A percentile compares a stretch with the other conserved stretches of the same genome.
phyloP scores from a whole-genome alignment of 139 green algal species.

The Mychonastes homosphaera region DNA sequence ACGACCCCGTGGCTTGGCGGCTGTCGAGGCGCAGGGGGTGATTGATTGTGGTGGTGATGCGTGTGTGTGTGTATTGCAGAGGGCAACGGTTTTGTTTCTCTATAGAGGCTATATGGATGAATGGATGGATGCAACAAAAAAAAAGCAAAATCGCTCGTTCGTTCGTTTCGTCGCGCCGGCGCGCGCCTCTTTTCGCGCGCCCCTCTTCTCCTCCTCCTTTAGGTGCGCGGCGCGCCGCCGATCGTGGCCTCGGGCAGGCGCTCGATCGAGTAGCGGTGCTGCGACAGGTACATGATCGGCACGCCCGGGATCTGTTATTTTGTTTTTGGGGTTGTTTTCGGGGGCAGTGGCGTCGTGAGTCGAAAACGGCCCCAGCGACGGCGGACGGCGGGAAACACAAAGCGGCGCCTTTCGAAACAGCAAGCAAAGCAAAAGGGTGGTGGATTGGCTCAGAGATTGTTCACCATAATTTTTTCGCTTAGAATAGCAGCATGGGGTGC shows the following conservation, averaged over 20 bases:
- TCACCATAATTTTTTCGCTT: constrained; percentile 17
- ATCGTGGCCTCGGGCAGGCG: constrained; percentile 93
- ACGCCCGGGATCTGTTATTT: constrained; percentile 86
- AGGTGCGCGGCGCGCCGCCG: constrained; percentile 79
- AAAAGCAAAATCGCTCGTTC: too few species aligned
- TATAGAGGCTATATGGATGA: too few species aligned
- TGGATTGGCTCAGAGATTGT: constrained; percentile 24
- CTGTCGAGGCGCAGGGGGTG: constrained; percentile 58
- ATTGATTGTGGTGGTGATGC: constrained; percentile 6
- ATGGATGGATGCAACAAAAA: too few species aligned
- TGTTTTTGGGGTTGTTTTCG: too few species aligned
- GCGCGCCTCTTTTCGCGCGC: too few species aligned
- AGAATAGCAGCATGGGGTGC: too few species aligned
- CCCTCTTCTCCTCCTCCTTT: too few species aligned
- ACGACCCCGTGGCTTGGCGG: constrained; percentile 81
- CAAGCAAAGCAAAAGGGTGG: neutral
- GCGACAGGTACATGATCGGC: constrained; percentile 95
- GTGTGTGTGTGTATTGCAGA: neutral
- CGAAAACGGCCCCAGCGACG: neutral
- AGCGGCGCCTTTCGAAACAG: neutral
- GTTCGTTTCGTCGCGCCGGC: too few species aligned
- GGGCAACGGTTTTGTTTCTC: too few species aligned
- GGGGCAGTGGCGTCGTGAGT: neutral
- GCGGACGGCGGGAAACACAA: neutral
- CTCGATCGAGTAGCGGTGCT: constrained; percentile 91